phyloP scores from a whole-genome alignment of 176 grass and related monocot species.

The Triticum timopheevii region DNA sequence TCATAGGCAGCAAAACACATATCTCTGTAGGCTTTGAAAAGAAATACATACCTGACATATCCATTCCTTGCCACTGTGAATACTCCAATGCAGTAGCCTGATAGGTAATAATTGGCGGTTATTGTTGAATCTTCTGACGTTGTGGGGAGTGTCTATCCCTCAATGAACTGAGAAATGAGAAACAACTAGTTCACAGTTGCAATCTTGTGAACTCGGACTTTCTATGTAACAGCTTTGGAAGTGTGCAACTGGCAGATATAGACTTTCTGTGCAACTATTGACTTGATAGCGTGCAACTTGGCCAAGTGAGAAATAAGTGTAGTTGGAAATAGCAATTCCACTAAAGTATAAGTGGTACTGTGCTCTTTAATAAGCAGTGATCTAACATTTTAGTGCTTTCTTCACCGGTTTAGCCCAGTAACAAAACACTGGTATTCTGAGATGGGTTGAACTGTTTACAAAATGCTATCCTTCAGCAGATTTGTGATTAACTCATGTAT shows the following conservation, averaged over 20 bases:
- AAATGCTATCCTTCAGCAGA: not conserved
- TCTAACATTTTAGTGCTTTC: not conserved
- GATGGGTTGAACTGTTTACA: not conserved
- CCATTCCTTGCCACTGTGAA: not conserved
- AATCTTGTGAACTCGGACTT: not conserved
- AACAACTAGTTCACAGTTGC: not conserved
- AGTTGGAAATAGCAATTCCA: not conserved
- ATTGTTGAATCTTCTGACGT: constrained; percentile 3
- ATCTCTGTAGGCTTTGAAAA: not conserved
- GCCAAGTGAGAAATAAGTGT: not conserved
- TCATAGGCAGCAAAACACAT: not conserved
- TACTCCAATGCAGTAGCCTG: not conserved
- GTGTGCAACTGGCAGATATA: not conserved
- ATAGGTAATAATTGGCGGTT: not conserved
- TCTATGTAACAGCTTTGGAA: not conserved
- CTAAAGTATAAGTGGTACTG: not conserved
- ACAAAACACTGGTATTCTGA: not conserved
- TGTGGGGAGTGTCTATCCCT: not conserved
- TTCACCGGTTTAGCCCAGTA: not conserved
- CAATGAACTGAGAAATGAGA: not conserved
- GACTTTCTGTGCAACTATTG: not conserved
- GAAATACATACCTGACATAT: not conserved
- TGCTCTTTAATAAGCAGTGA: not conserved
- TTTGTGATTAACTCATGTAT: constrained; percentile 32
- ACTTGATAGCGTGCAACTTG: not conserved